Evolutionary conservation across 2,329 filamentous ascomycete genomes (phyloP).

Genomic region (Aspergillus felis): DNA sequence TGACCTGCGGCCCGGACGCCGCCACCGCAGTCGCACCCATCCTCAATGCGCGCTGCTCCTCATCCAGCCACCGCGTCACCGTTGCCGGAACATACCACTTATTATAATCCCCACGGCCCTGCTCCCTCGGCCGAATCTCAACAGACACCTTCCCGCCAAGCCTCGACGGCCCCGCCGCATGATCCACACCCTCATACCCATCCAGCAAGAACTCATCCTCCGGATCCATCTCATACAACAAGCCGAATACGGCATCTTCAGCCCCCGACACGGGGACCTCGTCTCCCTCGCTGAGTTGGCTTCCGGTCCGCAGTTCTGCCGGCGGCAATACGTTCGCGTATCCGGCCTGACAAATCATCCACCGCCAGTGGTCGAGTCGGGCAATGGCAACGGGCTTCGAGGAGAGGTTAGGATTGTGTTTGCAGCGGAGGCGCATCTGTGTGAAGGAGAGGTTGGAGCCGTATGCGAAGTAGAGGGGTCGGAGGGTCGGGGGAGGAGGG

Average conservation of each 20-base stretch:
- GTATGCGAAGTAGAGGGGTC: conserved; percentile 42
- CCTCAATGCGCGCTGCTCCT: conserved; percentile 8
- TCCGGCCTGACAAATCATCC: conserved; percentile 40
- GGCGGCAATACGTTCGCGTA: conserved; percentile 41
- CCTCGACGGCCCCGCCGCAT: conserved; percentile 7
- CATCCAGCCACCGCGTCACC: conserved; percentile 30
- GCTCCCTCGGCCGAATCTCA: conserved; percentile 26
- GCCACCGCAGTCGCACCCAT: conserved; percentile 9
- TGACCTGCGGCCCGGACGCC: conserved; percentile 3
- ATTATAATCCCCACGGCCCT: conserved; percentile 34
- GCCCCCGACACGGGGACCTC: conserved; percentile 19
- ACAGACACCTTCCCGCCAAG: conserved; percentile 7
- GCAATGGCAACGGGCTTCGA: conserved; percentile 37
- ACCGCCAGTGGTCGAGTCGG: conserved; percentile 35
- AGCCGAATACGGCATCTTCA: conserved; percentile 33
- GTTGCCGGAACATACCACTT: conserved; percentile 34
- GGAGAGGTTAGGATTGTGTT: conserved; percentile 28
- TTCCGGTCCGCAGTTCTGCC: conserved; percentile 15
- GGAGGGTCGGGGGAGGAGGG: conserved; percentile 19
- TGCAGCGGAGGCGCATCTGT: conserved; percentile 39
- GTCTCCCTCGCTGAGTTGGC: conserved; percentile 15
- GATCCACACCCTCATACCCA: conserved; percentile 37
- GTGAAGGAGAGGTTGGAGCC: conserved; percentile 42
- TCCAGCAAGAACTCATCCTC: conserved; percentile 36
- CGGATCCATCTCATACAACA: conserved; percentile 39